These are phyloP conservation scores for Tieghemiomyces parasiticus DNA, from an alignment of 192 early-diverging fungal species.

Conservation along the genomic window DNA sequence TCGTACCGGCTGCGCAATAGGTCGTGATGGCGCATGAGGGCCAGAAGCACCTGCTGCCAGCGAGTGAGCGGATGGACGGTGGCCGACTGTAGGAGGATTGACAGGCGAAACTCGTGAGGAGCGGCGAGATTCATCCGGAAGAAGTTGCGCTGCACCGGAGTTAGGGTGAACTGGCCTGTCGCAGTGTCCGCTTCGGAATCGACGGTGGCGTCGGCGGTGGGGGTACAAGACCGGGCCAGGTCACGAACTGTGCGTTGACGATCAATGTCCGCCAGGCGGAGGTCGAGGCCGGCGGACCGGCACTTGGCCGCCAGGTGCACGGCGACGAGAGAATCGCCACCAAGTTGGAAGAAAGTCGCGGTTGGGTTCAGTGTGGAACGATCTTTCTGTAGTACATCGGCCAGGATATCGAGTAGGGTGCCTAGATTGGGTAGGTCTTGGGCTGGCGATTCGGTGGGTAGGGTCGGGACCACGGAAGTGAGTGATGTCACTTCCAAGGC, in stretches of 20 bases:
- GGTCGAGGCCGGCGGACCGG: background rate
- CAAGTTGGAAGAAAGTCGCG: slow-evolving; percentile 22
- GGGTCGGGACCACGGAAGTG: background rate
- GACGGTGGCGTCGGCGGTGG: no score
- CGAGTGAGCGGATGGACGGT: background rate
- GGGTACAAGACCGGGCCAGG: background rate
- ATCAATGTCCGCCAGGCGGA: slow-evolving; percentile 6
- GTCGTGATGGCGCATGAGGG: background rate
- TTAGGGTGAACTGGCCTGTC: background rate
- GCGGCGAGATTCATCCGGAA: background rate
- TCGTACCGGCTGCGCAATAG: background rate
- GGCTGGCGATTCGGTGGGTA: no score
- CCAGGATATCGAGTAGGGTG: background rate
- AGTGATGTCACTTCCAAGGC: no score
- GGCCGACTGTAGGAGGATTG: background rate
- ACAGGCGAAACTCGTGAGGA: background rate
- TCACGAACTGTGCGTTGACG: background rate
- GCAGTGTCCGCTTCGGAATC: background rate
- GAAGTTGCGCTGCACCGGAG: slow-evolving; percentile 4
- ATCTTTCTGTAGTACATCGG: background rate
- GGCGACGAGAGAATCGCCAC: slow-evolving; percentile 21
- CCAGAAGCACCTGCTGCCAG: background rate
- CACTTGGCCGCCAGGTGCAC: slow-evolving; percentile 8
- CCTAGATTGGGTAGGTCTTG: no score
- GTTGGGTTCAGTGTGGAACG: background rate